Evolutionary conservation across 2,329 filamentous ascomycete genomes (phyloP).

Genomic region (Cephalotrichum gorgonifer): DNA sequence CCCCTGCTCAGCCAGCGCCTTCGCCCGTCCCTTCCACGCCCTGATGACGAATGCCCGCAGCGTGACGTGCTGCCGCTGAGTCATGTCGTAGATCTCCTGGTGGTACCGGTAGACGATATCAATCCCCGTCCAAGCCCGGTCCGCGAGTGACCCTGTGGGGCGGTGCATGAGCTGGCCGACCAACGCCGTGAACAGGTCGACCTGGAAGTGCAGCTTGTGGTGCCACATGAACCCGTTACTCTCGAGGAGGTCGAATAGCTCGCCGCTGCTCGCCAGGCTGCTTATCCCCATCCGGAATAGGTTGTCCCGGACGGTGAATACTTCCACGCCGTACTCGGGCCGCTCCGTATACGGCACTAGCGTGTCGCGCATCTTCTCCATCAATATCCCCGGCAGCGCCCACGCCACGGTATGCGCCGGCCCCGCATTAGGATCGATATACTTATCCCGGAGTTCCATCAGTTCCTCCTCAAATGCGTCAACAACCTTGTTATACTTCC

Average conservation of each 20-base stretch:
- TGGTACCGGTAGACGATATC: conserved; percentile 37
- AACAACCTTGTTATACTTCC: conserved; percentile 18
- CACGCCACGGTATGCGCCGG: conserved; percentile 40
- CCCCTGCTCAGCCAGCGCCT: conserved; percentile 15
- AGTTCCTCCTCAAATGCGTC: conserved; percentile 31
- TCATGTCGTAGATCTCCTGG: conserved; percentile 36
- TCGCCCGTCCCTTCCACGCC: conserved; percentile 30
- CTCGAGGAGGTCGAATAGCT: conserved; percentile 29
- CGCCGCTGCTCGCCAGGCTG: conserved; percentile 34
- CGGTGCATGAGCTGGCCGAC: conserved; percentile 41
- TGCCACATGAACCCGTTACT: conserved; percentile 45
- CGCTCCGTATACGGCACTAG: conserved; percentile 34
- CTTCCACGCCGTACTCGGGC: conserved; percentile 38
- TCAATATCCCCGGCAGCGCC: conserved; percentile 34
- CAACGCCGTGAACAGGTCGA: conserved; percentile 45
- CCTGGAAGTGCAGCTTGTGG: conserved; percentile 41
- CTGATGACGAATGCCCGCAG: conserved; percentile 28
- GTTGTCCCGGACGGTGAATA: conserved; percentile 38
- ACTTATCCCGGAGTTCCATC: conserved; percentile 33
- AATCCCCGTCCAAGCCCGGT: conserved; percentile 40
- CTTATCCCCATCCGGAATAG: conserved; percentile 44
- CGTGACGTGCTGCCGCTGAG: conserved; percentile 24
- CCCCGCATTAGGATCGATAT: conserved; percentile 40
- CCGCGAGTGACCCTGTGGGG: conserved; percentile 36
- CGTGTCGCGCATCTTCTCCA: conserved; percentile 37